These are phyloP conservation scores for Myxozyma neotropica DNA, from an alignment of 805 yeast species.

Conservation along the genomic window DNA sequence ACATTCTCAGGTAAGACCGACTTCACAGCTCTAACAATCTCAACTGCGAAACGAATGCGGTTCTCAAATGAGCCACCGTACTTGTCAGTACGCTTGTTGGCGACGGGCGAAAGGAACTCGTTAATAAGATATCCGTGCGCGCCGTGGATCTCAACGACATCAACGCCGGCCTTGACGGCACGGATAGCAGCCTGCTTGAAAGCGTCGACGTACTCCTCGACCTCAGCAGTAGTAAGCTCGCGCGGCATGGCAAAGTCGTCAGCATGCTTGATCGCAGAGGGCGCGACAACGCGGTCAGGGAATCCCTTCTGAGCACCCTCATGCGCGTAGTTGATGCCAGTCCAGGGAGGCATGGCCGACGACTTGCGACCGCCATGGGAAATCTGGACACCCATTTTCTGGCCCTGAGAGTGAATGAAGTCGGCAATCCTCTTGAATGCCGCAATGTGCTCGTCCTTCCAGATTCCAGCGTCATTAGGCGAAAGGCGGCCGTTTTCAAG, in stretches of 20 bases:
- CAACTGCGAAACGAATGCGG: constrained; percentile 54
- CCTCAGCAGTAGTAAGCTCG: constrained; percentile 46
- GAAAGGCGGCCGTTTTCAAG: constrained; percentile 48
- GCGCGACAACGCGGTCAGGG: constrained; percentile 45
- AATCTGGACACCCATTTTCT: constrained; percentile 55
- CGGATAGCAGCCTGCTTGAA: constrained; percentile 53
- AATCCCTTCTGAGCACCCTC: constrained; percentile 31
- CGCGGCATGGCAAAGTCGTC: background rate
- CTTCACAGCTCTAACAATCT: constrained; percentile 52
- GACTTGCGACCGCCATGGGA: constrained; percentile 60
- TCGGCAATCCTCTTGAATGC: constrained; percentile 48
- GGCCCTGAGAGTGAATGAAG: constrained; percentile 48
- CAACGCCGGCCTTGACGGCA: constrained; percentile 58
- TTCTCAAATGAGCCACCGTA: constrained; percentile 68
- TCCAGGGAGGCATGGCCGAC: constrained; percentile 43
- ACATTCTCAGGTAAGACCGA: constrained; percentile 46
- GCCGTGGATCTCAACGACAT: constrained; percentile 65
- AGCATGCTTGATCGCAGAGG: constrained; percentile 38
- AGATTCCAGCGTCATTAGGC: constrained; percentile 54
- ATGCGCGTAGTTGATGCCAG: constrained; percentile 23
- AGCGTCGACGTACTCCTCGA: constrained; percentile 48
- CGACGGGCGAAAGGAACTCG: constrained; percentile 50
- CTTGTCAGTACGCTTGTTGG: constrained; percentile 60
- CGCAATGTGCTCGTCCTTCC: constrained; percentile 53
- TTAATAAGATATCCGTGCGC: constrained; percentile 65